Percentiles rank a stretch among this genome's conserved stretches.
phyloP scores from a whole-genome alignment of 1,284 basidiomycete genomes.

The Ganoderma multipileum region DNA sequence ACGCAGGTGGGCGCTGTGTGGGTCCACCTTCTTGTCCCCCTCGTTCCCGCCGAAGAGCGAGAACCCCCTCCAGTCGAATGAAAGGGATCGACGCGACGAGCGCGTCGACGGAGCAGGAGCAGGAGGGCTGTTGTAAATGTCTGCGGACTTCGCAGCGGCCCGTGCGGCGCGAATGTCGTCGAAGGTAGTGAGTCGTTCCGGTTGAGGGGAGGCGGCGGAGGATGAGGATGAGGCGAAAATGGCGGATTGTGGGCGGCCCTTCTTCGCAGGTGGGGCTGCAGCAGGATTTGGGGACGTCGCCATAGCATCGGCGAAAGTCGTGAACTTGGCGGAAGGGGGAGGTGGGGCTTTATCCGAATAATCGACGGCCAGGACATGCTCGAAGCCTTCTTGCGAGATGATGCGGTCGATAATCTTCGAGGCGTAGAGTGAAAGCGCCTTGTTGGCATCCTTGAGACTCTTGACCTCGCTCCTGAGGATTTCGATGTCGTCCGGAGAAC shows the following conservation, averaged over 20 bases:
- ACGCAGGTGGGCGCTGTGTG: slow-evolving; percentile 52
- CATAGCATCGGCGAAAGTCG: slow-evolving; percentile 36
- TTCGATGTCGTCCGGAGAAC: slow-evolving; percentile 63
- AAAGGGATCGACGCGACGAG: slow-evolving; percentile 73
- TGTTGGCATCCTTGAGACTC: slow-evolving; percentile 92
- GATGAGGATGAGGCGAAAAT: slow-evolving; percentile 55
- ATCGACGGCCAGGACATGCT: slow-evolving; percentile 90
- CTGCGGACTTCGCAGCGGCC: slow-evolving; percentile 37
- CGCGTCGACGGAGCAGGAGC: slow-evolving; percentile 42
- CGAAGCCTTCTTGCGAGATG: slow-evolving; percentile 92
- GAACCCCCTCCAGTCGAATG: slow-evolving; percentile 82
- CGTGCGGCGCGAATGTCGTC: slow-evolving; percentile 46
- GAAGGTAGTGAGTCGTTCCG: slow-evolving; percentile 45
- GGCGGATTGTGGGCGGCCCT: slow-evolving; percentile 65
- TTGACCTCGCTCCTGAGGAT: slow-evolving; percentile 84
- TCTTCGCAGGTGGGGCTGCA: slow-evolving; percentile 44
- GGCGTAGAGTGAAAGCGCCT: slow-evolving; percentile 91
- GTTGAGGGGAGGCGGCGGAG: slow-evolving; percentile 33
- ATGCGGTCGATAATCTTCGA: slow-evolving; percentile 97
- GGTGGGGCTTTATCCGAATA: slow-evolving; percentile 64
- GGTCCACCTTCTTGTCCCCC: slow-evolving; percentile 59
- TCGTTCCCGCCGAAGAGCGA: slow-evolving; percentile 67
- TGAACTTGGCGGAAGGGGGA: slow-evolving; percentile 33
- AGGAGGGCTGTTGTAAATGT: slow-evolving; percentile 36
- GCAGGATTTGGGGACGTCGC: slow-evolving; percentile 40